Evolutionary conservation across 2,329 filamentous ascomycete genomes (phyloP).

Genomic region (Xylariaceae sp.): DNA sequence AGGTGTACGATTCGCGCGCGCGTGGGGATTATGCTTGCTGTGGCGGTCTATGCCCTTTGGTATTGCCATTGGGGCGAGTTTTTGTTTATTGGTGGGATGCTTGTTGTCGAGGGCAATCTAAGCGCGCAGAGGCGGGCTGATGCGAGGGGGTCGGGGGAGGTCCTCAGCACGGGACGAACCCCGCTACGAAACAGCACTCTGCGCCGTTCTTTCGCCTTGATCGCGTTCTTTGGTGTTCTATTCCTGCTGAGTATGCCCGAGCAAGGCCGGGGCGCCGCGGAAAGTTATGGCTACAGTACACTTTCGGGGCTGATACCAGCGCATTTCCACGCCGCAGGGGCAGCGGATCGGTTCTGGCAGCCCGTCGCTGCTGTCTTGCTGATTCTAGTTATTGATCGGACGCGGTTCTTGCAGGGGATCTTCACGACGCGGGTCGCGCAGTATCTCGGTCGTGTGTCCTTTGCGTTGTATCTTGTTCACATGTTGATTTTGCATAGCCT

Average conservation of each 20-base stretch:
- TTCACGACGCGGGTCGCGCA: conserved; percentile 29
- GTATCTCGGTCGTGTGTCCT: conserved; percentile 30
- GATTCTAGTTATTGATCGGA: conserved; percentile 23
- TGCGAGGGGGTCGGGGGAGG: background rate
- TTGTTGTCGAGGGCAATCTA: conserved; percentile 27
- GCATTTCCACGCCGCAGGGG: conserved; percentile 11
- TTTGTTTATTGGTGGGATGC: conserved; percentile 32
- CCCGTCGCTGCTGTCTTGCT: conserved; percentile 27
- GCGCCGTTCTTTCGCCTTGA: background rate
- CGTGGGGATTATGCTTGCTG: conserved; percentile 15
- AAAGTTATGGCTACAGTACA: conserved; percentile 22
- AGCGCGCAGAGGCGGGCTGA: background rate
- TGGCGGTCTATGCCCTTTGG: conserved; percentile 26
- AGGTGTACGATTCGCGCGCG: conserved; percentile 21
- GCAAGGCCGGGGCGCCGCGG: conserved; percentile 16
- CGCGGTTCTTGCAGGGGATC: conserved; percentile 23
- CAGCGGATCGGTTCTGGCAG: conserved; percentile 28
- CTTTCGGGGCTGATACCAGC: conserved; percentile 22
- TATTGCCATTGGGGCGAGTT: conserved; percentile 29
- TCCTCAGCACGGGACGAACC: background rate
- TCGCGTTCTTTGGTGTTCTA: conserved; percentile 14
- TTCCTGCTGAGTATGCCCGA: conserved; percentile 27
- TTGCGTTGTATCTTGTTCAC: conserved; percentile 29
- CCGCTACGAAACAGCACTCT: background rate
- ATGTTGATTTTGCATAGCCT: conserved; percentile 26